A percentile compares a stretch with the other conserved stretches of the same genome.
Conservation (phyloP, 495 filamentous ascomycete genomes). For the Penicillium bialowiezense region DNA sequence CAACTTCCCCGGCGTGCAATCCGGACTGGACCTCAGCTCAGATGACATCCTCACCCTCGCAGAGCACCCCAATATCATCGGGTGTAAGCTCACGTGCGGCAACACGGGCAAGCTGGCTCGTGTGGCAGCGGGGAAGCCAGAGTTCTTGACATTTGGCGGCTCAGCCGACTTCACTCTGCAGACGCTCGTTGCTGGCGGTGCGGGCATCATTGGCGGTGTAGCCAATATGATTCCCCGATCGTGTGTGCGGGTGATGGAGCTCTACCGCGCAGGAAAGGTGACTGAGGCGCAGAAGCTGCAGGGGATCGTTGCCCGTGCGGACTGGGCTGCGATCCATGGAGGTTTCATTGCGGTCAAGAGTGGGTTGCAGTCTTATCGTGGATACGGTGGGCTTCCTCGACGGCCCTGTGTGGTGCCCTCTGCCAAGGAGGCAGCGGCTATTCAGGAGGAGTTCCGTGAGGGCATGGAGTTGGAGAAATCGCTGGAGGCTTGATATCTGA, state of each 20-base stretch:
- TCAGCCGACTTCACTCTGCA: constrained; percentile 88
- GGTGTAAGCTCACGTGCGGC: constrained; percentile 89
- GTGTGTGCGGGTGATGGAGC: constrained; percentile 66
- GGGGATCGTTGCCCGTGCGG: constrained; percentile 73
- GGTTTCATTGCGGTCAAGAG: constrained; percentile 86
- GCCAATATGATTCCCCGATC: constrained; percentile 81
- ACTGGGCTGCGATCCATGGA: constrained; percentile 85
- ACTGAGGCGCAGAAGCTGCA: constrained; percentile 74
- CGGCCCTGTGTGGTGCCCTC: constrained; percentile 73
- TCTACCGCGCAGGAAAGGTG: constrained; percentile 68
- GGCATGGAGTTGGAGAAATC: constrained; percentile 65
- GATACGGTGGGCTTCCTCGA: constrained; percentile 75
- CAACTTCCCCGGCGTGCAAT: constrained; percentile 83
- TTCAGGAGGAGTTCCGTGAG: constrained; percentile 72
- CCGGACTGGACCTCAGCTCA: constrained; percentile 78
- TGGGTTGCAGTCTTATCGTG: constrained; percentile 66
- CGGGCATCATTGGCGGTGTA: constrained; percentile 79
- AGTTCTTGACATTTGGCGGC: constrained; percentile 81
- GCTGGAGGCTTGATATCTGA: constrained; percentile 33
- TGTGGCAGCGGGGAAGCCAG: constrained; percentile 62
- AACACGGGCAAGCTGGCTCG: constrained; percentile 90
- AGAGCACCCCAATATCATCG: constrained; percentile 81
- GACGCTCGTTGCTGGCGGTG: constrained; percentile 78
- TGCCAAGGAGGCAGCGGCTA: constrained; percentile 54
- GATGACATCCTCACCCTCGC: constrained; percentile 74